A percentile compares a stretch with the other conserved stretches of the same genome.
phyloP scores from a whole-genome alignment of 2,329 filamentous ascomycete genomes.

The Epichloe coenophiala region DNA sequence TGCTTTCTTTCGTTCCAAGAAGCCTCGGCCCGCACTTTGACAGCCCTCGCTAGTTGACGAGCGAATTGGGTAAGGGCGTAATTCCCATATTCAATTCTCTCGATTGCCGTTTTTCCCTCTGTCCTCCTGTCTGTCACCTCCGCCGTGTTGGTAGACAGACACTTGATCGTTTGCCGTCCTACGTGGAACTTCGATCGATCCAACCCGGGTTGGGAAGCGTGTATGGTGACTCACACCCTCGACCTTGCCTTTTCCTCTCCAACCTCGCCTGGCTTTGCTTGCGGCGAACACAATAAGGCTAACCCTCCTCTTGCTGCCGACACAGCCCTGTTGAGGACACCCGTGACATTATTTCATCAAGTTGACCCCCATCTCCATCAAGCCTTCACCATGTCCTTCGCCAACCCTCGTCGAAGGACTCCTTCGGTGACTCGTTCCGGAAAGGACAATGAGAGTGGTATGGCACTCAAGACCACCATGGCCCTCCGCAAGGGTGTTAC shows the following conservation, averaged over 20 bases:
- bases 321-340: slow-evolving; percentile 1
- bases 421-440: slow-evolving; percentile 28
- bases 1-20: neutral
- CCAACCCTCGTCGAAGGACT: slow-evolving; percentile 34
- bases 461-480: slow-evolving; percentile 23
- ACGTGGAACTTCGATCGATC: neutral
- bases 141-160: neutral
- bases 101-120: neutral
- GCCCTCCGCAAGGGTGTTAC: slow-evolving; percentile 59
- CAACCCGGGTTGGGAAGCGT: neutral
- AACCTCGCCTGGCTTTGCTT: neutral
- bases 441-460: slow-evolving; percentile 17
- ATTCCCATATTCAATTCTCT: neutral
- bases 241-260: neutral
- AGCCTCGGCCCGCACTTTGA: neutral
- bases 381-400: slow-evolving; percentile 28
- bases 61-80: neutral
- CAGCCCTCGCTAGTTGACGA: neutral
- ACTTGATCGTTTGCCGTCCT: neutral
- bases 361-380: neutral
- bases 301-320: neutral
- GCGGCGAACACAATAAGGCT: neutral
- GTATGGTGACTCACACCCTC: slow-evolving; percentile 1
- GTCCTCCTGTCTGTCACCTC: neutral
- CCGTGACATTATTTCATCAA: neutral